A percentile compares a stretch with the other conserved stretches of the same genome.
phyloP scores from a whole-genome alignment of 148 eudicot genomes.

The Rhododendron henanense region DNA sequence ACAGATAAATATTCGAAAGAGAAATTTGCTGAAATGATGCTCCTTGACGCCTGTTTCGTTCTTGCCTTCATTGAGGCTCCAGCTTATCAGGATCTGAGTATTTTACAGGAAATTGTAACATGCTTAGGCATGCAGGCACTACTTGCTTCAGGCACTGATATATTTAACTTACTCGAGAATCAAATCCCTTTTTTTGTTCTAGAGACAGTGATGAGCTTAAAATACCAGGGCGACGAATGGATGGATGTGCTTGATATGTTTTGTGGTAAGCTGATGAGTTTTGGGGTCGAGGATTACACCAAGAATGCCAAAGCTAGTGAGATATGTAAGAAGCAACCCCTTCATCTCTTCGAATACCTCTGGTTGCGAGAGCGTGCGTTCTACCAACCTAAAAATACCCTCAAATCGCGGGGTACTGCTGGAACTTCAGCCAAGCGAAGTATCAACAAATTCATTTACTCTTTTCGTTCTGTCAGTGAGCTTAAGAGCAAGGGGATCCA shows the following conservation, averaged over 20 bases:
- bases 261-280: neutral
- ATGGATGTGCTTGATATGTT: neutral
- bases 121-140: neutral
- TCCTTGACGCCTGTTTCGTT: neutral
- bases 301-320: neutral
- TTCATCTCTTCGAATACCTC: neutral
- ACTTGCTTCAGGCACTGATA: neutral
- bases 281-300: neutral
- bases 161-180: neutral
- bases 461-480: neutral
- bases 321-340: neutral
- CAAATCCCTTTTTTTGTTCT: neutral
- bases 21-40: neutral
- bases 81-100: too few relatives aligned
- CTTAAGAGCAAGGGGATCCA: neutral
- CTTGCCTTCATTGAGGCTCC: neutral
- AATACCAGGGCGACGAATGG: neutral
- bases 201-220: neutral
- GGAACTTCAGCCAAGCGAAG: neutral
- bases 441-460: neutral
- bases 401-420: too few relatives aligned
- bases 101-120: neutral
- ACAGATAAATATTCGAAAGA: neutral
- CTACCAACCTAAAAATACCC: too few relatives aligned
- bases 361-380: neutral